Base-by-base conservation (phyloP, 2,329 filamentous ascomycete species). In the Ambrosiella cleistominuta region DNA sequence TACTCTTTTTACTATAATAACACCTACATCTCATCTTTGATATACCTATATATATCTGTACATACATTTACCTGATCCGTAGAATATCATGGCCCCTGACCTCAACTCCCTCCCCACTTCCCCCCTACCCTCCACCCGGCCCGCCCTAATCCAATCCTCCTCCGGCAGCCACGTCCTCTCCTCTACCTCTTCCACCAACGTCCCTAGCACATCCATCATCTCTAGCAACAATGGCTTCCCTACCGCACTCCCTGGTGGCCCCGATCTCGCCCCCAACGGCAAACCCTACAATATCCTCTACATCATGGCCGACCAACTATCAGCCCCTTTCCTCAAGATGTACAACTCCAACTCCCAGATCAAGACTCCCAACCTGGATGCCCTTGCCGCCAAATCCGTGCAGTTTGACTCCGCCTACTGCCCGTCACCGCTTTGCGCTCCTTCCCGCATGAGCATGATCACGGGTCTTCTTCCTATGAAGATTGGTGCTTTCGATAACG, bases 281-380 rank as follows among this genome's bases (percentile, higher is more conserved):
- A 66, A 69, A 58, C 66, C 66, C 62, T 71, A 71, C 62, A 74
- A 74, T 63, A 73, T 74, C 49, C 66, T 74, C 51, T 95, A 93
- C 75, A 94, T 96, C 73, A 95, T 96, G 89, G 90, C 90, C 57
- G 90, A 96, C 71, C 90, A 96, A 74, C 81, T 96, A 69, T 86
- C 90, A 15, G 90, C 90, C 36, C 90, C 90, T 15, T 79, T 90
- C 64, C 80, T 96, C 64, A 91, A 89, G 74, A 91, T 95, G 74
- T 89, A 96, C 75, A 90, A 96, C 70, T 79, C 83, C 51, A 76
- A 85, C 56, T 95, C 89, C 1, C 85, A 87, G 68, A 95, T 96
- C 76, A 87, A 89, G 71, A 96, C 90, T 0, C 90, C 90, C 53
- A 83, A 96, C 71, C 79, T 96, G 61, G 88, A 96, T 70, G 79